These are phyloP conservation scores for Boletus rubropictus DNA, from an alignment of 768 basidiomycete genomes.

Conservation along the genomic window DNA sequence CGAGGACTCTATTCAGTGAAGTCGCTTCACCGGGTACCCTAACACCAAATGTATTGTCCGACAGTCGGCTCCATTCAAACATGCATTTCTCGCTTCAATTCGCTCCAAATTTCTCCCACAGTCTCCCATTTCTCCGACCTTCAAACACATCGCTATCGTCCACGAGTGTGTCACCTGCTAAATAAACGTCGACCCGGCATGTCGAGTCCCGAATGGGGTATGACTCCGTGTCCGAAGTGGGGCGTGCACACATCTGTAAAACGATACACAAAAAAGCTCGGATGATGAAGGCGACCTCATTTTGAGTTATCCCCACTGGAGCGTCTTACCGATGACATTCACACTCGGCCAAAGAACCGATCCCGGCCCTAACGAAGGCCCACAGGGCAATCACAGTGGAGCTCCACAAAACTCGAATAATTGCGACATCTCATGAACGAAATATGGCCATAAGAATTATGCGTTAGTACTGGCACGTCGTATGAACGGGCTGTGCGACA, in stretches of 20 bases:
- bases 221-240: background rate
- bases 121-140: slow-evolving; percentile 17
- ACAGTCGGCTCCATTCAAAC: background rate
- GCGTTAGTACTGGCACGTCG: too few relatives aligned
- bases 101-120: too few relatives aligned
- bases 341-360: slow-evolving; percentile 86
- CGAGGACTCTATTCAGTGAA: background rate
- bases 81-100: slow-evolving; percentile 20
- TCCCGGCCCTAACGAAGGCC: slow-evolving; percentile 70
- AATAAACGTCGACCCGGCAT: slow-evolving; percentile 24
- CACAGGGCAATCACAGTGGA: too few relatives aligned
- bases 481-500: too few relatives aligned
- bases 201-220: slow-evolving; percentile 5
- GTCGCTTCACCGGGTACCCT: background rate
- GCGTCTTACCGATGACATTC: slow-evolving; percentile 43
- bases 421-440: too few relatives aligned
- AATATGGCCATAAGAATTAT: too few relatives aligned
- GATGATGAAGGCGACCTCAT: slow-evolving; percentile 22
- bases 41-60: background rate
- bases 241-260: background rate
- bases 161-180: slow-evolving; percentile 37
- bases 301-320: slow-evolving; percentile 46
- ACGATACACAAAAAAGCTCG: background rate
- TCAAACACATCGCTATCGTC: slow-evolving; percentile 19
- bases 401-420: too few relatives aligned